These are phyloP conservation scores for Aspergillus uvarum DNA, from an alignment of 2,329 filamentous ascomycete species.

Conservation along the genomic window DNA sequence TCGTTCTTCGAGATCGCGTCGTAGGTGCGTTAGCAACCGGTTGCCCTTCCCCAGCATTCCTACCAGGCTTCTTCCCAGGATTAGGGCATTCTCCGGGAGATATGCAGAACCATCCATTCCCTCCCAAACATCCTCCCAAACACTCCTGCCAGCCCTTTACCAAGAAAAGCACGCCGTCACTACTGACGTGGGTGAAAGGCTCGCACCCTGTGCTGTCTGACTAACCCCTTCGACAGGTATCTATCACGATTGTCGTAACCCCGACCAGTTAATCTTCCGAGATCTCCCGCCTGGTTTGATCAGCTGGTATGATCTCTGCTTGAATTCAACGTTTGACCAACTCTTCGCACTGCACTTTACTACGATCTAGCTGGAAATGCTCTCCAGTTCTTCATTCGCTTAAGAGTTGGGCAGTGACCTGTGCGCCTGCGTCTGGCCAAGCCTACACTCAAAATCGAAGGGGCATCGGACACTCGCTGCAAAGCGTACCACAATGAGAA, in stretches of 20 bases:
- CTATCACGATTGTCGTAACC: slow-evolving; percentile 5
- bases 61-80: slow-evolving; percentile 24
- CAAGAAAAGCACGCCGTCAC: slow-evolving; percentile 12
- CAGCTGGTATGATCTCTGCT: neutral
- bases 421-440: slow-evolving; percentile 14
- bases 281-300: neutral
- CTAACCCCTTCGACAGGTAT: neutral
- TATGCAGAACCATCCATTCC: slow-evolving; percentile 15
- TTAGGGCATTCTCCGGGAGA: slow-evolving; percentile 30
- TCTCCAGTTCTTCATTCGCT: slow-evolving; percentile 24
- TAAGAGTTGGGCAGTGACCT: slow-evolving; percentile 37
- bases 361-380: slow-evolving; percentile 25
- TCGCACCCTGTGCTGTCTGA: slow-evolving; percentile 9
- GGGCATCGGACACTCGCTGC: neutral
- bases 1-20: slow-evolving; percentile 10
- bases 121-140: slow-evolving; percentile 15
- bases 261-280: slow-evolving; percentile 2
- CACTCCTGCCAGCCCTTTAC: slow-evolving; percentile 15
- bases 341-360: neutral
- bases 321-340: neutral
- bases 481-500: neutral
- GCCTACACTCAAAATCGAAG: neutral
- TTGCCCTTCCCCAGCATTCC: slow-evolving; percentile 32
- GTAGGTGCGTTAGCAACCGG: slow-evolving; percentile 23
- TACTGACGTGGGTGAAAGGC: slow-evolving; percentile 9